Evolutionary conservation across 345 rosid species (phyloP).

Genomic region (Aquilaria yunnanensis): DNA sequence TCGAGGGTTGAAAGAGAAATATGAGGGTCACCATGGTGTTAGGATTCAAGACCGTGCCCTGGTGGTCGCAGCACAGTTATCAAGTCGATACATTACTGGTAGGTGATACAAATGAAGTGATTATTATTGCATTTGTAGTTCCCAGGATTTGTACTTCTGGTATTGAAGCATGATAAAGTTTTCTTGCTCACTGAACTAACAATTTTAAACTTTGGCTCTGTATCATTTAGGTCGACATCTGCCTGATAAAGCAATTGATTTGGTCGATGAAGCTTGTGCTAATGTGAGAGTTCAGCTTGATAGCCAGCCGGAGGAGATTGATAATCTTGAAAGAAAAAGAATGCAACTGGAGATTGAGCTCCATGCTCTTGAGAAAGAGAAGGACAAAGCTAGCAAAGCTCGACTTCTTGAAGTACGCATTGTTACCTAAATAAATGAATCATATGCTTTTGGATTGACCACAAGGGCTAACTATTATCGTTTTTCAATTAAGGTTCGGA

Average conservation of each 20-base stretch:
- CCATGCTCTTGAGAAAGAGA: constrained; percentile 89
- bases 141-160: background rate
- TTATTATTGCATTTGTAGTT: background rate
- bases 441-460: background rate
- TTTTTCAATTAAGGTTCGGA: constrained; percentile 46
- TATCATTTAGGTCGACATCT: constrained; percentile 62
- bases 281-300: constrained; percentile 96
- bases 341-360: constrained; percentile 87
- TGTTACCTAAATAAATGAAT: background rate
- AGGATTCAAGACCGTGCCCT: constrained; percentile 83
- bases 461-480: background rate
- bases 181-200: constrained; percentile 7
- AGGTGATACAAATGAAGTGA: constrained; percentile 9
- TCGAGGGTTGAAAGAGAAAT: constrained; percentile 87
- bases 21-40: constrained; percentile 96
- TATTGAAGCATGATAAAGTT: background rate
- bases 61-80: constrained; percentile 81
- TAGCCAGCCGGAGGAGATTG: constrained; percentile 96
- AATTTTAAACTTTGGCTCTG: too few species aligned
- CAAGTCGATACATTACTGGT: constrained; percentile 89
- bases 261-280: constrained; percentile 93
- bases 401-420: constrained; percentile 68
- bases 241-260: constrained; percentile 90
- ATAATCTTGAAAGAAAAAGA: constrained; percentile 75
- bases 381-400: constrained; percentile 93